Conservation (phyloP, 2,329 filamentous ascomycete genomes). For the Neonectria punicea region DNA sequence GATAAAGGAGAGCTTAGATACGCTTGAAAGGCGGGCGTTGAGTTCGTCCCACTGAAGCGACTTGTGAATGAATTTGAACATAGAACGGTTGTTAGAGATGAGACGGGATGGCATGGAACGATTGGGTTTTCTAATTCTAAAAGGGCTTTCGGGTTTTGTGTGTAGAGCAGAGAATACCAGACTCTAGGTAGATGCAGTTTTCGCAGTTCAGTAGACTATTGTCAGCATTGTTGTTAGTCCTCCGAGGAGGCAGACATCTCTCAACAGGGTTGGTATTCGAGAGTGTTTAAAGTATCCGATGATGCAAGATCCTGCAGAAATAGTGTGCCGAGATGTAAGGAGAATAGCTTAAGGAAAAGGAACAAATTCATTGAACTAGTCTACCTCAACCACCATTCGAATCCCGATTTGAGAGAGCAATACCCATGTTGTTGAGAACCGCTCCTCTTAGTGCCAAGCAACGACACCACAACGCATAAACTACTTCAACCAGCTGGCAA, state of each 20-base stretch:
- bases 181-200: not conserved
- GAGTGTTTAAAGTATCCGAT: too few species aligned
- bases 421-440: not conserved
- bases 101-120: not conserved
- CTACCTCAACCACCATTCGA: too few species aligned
- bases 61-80: not conserved
- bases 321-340: too few species aligned
- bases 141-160: not conserved
- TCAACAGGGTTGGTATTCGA: too few species aligned
- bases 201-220: not conserved
- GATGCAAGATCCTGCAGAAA: too few species aligned
- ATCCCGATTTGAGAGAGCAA: not conserved
- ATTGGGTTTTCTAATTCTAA: not conserved
- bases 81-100: not conserved
- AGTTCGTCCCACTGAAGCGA: not conserved
- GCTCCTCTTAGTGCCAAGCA: not conserved
- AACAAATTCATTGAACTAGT: too few species aligned
- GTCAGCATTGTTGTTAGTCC: not conserved
- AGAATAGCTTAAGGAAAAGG: too few species aligned
- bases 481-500: not conserved
- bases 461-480: not conserved
- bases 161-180: too few species aligned
- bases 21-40: conserved; percentile 29
- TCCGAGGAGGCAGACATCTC: too few species aligned
- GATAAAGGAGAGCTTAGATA: conserved; percentile 35